Conservation (phyloP, 2,329 filamentous ascomycete species). For the Venturia nashicola region DNA sequence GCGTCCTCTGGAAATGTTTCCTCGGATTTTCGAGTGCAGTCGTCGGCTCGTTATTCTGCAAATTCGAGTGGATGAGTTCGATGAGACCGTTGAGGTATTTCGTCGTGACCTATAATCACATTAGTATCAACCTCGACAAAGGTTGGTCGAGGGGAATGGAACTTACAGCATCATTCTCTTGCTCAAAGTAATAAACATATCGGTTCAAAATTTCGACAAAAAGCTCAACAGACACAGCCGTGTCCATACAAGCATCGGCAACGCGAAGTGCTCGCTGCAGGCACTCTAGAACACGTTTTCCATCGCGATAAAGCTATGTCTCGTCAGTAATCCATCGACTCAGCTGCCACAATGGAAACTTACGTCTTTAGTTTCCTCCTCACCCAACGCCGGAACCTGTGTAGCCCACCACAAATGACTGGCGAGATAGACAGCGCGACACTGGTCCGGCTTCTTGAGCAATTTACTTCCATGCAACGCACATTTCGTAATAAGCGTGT, state of each 20-base stretch:
- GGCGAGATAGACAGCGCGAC: slow-evolving; percentile 87
- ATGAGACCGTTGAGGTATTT: slow-evolving; percentile 98
- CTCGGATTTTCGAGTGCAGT: slow-evolving; percentile 76
- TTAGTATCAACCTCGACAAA: slow-evolving; percentile 1
- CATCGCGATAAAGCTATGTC: slow-evolving; percentile 78
- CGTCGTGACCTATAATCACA: slow-evolving; percentile 58
- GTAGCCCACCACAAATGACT: slow-evolving; percentile 98
- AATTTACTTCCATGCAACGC: slow-evolving; percentile 94
- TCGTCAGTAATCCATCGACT: not conserved
- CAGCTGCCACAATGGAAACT: slow-evolving; percentile 23
- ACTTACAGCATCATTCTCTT: slow-evolving; percentile 86
- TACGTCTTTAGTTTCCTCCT: slow-evolving; percentile 71
- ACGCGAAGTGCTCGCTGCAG: slow-evolving; percentile 89
- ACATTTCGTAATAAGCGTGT: slow-evolving; percentile 95
- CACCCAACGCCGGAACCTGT: slow-evolving; percentile 62
- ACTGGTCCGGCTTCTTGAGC: slow-evolving; percentile 95
- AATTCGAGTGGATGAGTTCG: slow-evolving; percentile 93
- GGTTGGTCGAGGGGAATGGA: no score
- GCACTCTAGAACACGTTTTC: slow-evolving; percentile 92
- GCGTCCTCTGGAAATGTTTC: slow-evolving; percentile 86
- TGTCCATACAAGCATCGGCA: slow-evolving; percentile 98
- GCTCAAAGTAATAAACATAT: slow-evolving; percentile 99
- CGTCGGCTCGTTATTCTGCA: slow-evolving; percentile 75
- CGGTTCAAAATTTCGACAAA: slow-evolving; percentile 98
- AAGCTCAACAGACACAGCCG: slow-evolving; percentile 88